Conservation (phyloP, 768 basidiomycete species). For the Termitomyces sp. region DNA sequence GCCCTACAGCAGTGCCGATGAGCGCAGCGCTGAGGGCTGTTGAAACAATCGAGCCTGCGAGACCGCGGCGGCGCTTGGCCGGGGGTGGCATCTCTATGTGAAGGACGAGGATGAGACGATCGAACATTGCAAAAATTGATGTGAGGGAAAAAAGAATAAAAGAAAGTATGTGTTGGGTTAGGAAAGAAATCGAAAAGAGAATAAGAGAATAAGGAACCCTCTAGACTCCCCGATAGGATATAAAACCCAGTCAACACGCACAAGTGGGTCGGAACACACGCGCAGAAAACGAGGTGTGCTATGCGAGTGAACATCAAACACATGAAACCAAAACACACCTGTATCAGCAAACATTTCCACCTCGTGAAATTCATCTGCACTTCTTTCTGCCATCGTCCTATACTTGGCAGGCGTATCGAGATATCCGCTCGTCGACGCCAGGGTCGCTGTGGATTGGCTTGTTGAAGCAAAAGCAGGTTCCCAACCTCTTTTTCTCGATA, state of each 20-base stretch:
- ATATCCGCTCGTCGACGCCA: slow-evolving; percentile 56
- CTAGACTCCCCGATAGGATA: not conserved
- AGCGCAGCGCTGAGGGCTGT: slow-evolving; percentile 82
- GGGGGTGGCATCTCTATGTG: slow-evolving; percentile 72
- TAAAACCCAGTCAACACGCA: slow-evolving; percentile 9
- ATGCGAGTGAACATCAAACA: not conserved
- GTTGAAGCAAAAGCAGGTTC: slow-evolving; percentile 56
- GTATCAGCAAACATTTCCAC: slow-evolving; percentile 15
- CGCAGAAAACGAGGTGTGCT: slow-evolving; percentile 4
- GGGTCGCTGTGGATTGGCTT: slow-evolving; percentile 44
- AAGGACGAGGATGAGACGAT: slow-evolving; percentile 37
- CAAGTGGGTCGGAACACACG: not conserved
- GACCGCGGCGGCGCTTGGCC: slow-evolving; percentile 72
- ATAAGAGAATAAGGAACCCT: not conserved
- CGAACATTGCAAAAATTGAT: slow-evolving; percentile 19
- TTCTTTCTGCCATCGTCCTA: slow-evolving; percentile 28
- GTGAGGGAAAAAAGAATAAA: slow-evolving; percentile 8
- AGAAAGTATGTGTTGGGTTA: not conserved
- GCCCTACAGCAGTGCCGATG: slow-evolving; percentile 81
- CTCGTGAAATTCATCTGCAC: slow-evolving; percentile 17
- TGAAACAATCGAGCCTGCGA: slow-evolving; percentile 79
- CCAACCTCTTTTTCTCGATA: slow-evolving; percentile 49
- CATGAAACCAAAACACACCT: slow-evolving; percentile 9
- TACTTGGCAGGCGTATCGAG: slow-evolving; percentile 68
- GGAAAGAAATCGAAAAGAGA: not conserved